These are phyloP conservation scores for Fusarium redolens DNA, from an alignment of 2,329 filamentous ascomycete genomes.

Conservation along the genomic window DNA sequence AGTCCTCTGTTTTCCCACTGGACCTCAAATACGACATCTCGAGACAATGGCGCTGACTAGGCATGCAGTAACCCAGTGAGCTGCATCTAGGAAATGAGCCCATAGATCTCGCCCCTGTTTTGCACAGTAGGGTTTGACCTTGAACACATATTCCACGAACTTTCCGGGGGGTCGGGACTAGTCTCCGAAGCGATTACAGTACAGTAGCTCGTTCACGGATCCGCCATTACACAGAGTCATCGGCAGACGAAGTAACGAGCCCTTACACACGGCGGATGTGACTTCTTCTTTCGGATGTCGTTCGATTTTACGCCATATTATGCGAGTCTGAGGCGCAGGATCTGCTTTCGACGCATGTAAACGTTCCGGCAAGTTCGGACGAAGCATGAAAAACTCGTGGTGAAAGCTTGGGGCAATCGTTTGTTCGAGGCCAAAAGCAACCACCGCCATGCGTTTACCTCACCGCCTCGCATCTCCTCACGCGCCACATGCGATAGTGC, in stretches of 20 bases:
- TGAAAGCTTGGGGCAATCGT: constrained; percentile 8
- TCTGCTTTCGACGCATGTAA: constrained; percentile 11
- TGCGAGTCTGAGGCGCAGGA: constrained; percentile 23
- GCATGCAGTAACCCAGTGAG: constrained; percentile 10
- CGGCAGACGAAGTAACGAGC: constrained; percentile 11
- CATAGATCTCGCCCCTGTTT: constrained; percentile 3
- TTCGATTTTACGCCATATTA: constrained; percentile 12
- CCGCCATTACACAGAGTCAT: constrained; percentile 9
- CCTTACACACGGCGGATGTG: constrained; percentile 15
- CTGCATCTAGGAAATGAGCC: constrained; percentile 6
- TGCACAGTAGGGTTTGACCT: constrained; percentile 18
- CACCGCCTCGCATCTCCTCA: constrained; percentile 14
- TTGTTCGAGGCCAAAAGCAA: constrained; percentile 1
- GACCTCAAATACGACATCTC: constrained; percentile 2
- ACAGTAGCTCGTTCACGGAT: not conserved
- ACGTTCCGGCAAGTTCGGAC: constrained; percentile 15
- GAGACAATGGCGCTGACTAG: constrained; percentile 30
- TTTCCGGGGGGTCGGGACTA: constrained; percentile 9
- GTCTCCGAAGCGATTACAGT: constrained; percentile 6
- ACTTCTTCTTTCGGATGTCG: constrained; percentile 3
- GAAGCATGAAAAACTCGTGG: constrained; percentile 9
- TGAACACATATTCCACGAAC: constrained; percentile 1
- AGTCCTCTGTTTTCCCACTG: not conserved
- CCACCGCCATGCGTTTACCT: constrained; percentile 1
- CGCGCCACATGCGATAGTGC: constrained; percentile 33